Conservation (phyloP, 225 moss, liverwort and hornwort genomes). For the Marchantia polymorpha region DNA sequence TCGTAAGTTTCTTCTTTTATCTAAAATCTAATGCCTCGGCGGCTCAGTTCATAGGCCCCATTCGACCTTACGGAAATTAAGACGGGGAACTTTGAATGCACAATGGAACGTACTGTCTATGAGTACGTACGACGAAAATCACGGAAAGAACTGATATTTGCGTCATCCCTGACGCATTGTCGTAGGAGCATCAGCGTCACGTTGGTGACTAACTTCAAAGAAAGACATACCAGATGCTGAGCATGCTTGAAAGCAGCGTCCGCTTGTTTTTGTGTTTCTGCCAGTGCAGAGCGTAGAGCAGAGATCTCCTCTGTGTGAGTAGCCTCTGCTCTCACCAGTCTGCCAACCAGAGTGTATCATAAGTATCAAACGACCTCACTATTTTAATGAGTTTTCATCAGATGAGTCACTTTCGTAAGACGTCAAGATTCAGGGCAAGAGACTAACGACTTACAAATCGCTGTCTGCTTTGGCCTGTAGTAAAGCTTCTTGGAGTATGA, state of each 20-base stretch:
- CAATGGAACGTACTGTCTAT: too few relatives aligned
- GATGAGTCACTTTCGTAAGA: neutral
- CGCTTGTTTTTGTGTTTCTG: conserved; percentile 42
- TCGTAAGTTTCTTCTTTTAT: neutral
- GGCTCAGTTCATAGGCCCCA: neutral
- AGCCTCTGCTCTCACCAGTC: conserved; percentile 43
- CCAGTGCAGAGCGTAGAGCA: conserved; percentile 26
- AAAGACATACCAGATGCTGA: conserved; percentile 42
- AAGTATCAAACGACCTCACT: neutral
- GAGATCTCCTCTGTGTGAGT: conserved; percentile 41
- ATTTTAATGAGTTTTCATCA: neutral
- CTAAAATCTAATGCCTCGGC: neutral
- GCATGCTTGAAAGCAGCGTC: conserved; percentile 37
- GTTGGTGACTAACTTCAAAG: neutral
- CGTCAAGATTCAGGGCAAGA: neutral
- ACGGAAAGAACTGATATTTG: too few relatives aligned
- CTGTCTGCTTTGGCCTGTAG: conserved; percentile 30
- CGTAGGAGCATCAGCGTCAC: too few relatives aligned
- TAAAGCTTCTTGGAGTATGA: conserved; percentile 27
- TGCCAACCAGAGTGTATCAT: conserved; percentile 14
- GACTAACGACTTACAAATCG: conserved; percentile 28
- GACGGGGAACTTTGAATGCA: too few relatives aligned
- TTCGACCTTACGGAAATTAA: too few relatives aligned
- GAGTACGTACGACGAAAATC: too few relatives aligned
- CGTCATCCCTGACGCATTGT: too few relatives aligned